phyloP scores from a whole-genome alignment of 352 stramenopile species.

The Phytophthora pluvialis region DNA sequence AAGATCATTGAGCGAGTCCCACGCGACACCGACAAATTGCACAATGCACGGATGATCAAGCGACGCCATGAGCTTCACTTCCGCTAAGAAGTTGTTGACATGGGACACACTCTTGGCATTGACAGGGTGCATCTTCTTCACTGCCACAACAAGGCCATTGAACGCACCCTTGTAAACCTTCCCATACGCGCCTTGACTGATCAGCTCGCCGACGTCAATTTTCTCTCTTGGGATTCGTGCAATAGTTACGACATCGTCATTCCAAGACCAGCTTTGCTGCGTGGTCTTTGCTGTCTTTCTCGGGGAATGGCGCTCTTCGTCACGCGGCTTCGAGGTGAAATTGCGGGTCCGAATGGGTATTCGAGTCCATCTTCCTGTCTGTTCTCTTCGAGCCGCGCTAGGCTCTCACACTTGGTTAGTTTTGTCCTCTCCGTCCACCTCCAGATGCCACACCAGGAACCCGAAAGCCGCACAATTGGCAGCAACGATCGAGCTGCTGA shows the following conservation, averaged over 20 bases:
- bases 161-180: conserved; percentile 57
- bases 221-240: conserved; percentile 34
- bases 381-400: conserved; percentile 1
- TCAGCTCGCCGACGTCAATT: conserved; percentile 43
- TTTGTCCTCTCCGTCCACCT: neutral
- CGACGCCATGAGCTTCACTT: conserved; percentile 38
- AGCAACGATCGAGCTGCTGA: neutral
- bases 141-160: conserved; percentile 47
- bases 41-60: conserved; percentile 52
- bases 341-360: neutral
- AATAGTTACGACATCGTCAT: too few species aligned
- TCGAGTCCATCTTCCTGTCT: neutral
- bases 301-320: conserved; percentile 19
- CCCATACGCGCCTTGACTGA: conserved; percentile 54
- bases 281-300: too few species aligned
- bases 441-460: neutral
- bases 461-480: neutral
- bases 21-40: conserved; percentile 60
- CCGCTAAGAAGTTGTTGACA: conserved; percentile 51
- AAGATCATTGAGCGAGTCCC: conserved; percentile 52
- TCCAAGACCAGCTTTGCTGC: too few species aligned
- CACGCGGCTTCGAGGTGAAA: neutral
- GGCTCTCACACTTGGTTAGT: conserved; percentile 1
- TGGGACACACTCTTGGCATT: conserved; percentile 38
- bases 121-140: conserved; percentile 57